A percentile compares a stretch with the other conserved stretches of the same genome.
phyloP scores from a whole-genome alignment of 2,329 filamentous ascomycete genomes.

The Podosphaera xanthii region DNA sequence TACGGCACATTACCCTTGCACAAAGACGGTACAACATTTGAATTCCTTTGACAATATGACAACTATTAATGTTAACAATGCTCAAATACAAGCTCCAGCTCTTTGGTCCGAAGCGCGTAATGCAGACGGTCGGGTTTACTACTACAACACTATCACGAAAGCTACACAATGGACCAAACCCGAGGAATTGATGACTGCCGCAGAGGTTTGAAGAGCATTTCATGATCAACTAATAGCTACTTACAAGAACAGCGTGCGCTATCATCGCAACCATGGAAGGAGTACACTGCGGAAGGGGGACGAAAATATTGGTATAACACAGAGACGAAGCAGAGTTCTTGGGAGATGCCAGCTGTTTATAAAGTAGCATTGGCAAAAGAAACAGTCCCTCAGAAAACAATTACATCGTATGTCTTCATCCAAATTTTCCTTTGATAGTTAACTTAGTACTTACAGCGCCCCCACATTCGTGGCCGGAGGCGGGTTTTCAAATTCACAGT shows the following conservation, averaged over 20 bases:
- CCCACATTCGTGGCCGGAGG: slow-evolving; percentile 23
- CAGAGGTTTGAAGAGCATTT: slow-evolving; percentile 34
- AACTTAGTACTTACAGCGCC: slow-evolving; percentile 2
- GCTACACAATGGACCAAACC: slow-evolving; percentile 90
- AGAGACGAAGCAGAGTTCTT: slow-evolving; percentile 76
- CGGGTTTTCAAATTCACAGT: slow-evolving; percentile 16
- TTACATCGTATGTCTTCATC: slow-evolving; percentile 21
- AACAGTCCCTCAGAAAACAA: slow-evolving; percentile 19
- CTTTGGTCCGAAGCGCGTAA: slow-evolving; percentile 67
- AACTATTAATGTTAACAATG: slow-evolving; percentile 14
- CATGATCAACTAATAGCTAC: background rate
- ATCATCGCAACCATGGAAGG: slow-evolving; percentile 71
- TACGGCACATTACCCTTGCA: too few species aligned
- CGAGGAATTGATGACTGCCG: slow-evolving; percentile 60
- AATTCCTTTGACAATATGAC: slow-evolving; percentile 9
- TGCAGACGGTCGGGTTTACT: slow-evolving; percentile 67
- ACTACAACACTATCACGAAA: slow-evolving; percentile 71
- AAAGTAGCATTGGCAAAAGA: slow-evolving; percentile 47
- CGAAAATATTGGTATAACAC: slow-evolving; percentile 91
- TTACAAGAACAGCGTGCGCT: slow-evolving; percentile 40
- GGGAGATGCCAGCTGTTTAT: slow-evolving; percentile 77
- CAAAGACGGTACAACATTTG: too few species aligned
- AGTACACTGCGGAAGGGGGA: slow-evolving; percentile 69
- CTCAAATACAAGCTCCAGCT: slow-evolving; percentile 19
- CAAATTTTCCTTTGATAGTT: too few species aligned